Percentiles rank a stretch among this genome's conserved stretches.
These are phyloP conservation scores for Yarrowia osloensis DNA, from an alignment of 805 yeast species.

Conservation along the genomic window DNA sequence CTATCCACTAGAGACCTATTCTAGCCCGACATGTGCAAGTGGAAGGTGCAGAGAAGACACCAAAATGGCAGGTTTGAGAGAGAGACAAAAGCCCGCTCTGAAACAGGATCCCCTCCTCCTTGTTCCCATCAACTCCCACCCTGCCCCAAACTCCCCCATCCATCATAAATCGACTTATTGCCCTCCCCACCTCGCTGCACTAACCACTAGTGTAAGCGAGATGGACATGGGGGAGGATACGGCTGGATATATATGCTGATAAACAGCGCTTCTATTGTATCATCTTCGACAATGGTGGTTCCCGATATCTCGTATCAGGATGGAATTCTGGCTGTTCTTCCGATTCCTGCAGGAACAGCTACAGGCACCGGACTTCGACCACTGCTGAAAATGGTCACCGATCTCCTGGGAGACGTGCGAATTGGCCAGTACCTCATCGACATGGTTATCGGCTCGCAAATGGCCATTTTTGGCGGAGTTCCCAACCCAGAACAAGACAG, in stretches of 20 bases:
- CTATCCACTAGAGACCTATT: not conserved
- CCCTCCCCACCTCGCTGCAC: conserved; percentile 7
- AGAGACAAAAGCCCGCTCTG: not conserved
- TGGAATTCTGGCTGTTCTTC: not conserved
- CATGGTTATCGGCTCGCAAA: conserved; percentile 24
- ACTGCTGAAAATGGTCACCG: not conserved
- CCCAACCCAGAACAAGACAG: conserved; percentile 52
- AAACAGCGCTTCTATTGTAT: too few relatives aligned
- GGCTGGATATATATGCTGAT: not conserved
- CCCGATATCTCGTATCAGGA: not conserved
- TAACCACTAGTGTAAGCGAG: conserved; percentile 3
- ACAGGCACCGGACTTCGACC: conserved; percentile 16
- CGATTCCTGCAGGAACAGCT: not conserved
- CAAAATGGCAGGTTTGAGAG: not conserved
- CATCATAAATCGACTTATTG: not conserved
- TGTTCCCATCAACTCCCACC: not conserved
- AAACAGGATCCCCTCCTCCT: not conserved
- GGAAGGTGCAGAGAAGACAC: not conserved
- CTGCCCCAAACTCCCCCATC: not conserved
- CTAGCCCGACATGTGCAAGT: not conserved
- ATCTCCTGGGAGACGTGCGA: not conserved
- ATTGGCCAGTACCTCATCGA: conserved; percentile 9
- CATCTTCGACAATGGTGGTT: too few relatives aligned
- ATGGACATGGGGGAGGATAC: not conserved
- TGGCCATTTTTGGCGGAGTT: conserved; percentile 58